Evolutionary conservation across 192 early-diverging fungal genomes (phyloP), one percentile per base, ranked within the genome.

Genomic region (Coemansia sp.): DNA sequence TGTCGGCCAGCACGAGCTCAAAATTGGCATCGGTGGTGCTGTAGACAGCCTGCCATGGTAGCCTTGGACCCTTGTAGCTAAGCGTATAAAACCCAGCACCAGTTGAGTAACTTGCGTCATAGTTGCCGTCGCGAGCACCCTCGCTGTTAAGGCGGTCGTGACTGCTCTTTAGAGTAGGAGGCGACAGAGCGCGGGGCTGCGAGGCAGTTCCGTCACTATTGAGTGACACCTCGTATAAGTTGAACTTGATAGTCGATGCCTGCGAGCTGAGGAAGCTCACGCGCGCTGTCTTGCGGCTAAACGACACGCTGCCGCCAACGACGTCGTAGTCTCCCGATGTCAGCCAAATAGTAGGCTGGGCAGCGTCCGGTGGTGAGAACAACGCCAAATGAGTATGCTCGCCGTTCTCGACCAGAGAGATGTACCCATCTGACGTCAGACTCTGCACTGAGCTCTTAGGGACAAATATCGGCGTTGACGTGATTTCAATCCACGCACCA

Each of bases 41-140:
- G 62, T 85, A 84, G 11, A 94, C 86, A 17, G 82, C 84, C 69
- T 90, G 87, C 84, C 87, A 93, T 11, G 95, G 95, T 5, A 94
- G 78, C 67, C 88, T 88, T 4, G 97, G 97, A 0, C 97, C 97
- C 23, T 82, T 70, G 63, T 97, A 95, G n/a, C 80, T 77, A 15
- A 97, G 77, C 55, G 87, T 61, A 63, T 93, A 94, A 74, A 92
- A 95, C 19, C 85, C 82, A 46, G 80, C 87, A 5, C 86, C 84
- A 0, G 89, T 85, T 10, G 94, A 95, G 73, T 98, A 94, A 7
- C 71, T 75, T 0, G 86, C 91, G 7, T 67, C 60, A 64, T 94
- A 98, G 64, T 77, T 77, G 29, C 80, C 80, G 31, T 76, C 62
- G 27, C 69, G 66, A 37, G 66, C 77, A 5, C 53, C 62, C 32